Conservation (phyloP, 2,329 filamentous ascomycete genomes). For the Leptographium radiaticola region DNA sequence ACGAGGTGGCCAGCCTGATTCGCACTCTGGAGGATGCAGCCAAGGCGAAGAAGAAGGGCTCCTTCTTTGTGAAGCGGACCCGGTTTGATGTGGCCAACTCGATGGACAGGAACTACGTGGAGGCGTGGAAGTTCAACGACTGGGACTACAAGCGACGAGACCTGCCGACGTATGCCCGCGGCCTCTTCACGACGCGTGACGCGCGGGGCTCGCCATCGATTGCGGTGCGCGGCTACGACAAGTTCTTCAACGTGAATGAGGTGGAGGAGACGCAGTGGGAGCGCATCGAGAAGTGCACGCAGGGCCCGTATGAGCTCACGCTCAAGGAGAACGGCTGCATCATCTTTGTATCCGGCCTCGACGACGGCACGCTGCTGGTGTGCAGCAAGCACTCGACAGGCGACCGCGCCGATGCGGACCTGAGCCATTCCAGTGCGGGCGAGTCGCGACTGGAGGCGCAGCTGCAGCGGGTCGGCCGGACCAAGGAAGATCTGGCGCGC, state of each 20-base stretch:
- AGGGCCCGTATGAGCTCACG: conserved; percentile 85
- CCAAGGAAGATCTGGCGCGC: conserved; percentile 61
- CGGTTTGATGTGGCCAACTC: conserved; percentile 56
- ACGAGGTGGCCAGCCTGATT: conserved; percentile 54
- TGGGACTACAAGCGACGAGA: conserved; percentile 87
- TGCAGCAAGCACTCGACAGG: conserved; percentile 98
- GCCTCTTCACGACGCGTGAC: conserved; percentile 72
- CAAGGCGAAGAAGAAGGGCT: conserved; percentile 41
- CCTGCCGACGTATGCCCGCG: conserved; percentile 84
- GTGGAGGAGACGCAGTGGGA: conserved; percentile 71
- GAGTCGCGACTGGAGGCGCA: conserved; percentile 74
- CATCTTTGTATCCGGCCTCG: conserved; percentile 87
- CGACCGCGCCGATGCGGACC: conserved; percentile 50
- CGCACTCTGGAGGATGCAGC: conserved; percentile 44
- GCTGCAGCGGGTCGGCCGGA: conserved; percentile 63
- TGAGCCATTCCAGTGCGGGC: conserved; percentile 76
- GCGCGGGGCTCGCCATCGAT: conserved; percentile 60
- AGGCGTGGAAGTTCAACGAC: conserved; percentile 89
- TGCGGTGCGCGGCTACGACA: conserved; percentile 84
- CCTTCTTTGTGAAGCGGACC: conserved; percentile 67
- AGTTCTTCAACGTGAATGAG: conserved; percentile 94
- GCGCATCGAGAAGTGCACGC: conserved; percentile 61
- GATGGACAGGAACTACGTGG: conserved; percentile 52
- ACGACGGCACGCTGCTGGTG: conserved; percentile 82
- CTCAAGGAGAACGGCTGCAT: conserved; percentile 99